Evolutionary conservation across 495 filamentous ascomycete species (phyloP).

Genomic region (Penicillium steckii): DNA sequence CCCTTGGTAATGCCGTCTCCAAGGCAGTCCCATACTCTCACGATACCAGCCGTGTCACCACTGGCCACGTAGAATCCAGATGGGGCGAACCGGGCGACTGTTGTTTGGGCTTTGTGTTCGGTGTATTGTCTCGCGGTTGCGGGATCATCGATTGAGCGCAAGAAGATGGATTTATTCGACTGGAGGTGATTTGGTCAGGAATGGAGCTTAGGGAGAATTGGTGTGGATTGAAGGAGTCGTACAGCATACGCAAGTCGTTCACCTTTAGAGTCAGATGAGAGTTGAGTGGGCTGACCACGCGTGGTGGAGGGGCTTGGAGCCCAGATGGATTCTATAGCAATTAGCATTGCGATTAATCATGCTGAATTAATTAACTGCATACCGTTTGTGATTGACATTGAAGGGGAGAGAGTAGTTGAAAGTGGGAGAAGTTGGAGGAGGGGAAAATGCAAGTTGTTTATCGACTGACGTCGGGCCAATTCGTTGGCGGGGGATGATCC

Average conservation of each 20-base stretch:
- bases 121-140: conserved; percentile 82
- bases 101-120: conserved; percentile 80
- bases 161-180: conserved; percentile 95
- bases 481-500: conserved; percentile 18
- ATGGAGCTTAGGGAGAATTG: neutral
- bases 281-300: conserved; percentile 84
- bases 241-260: conserved; percentile 93
- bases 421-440: conserved; percentile 2
- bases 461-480: conserved; percentile 24
- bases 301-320: conserved; percentile 77
- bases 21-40: conserved; percentile 82
- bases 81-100: conserved; percentile 91
- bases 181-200: conserved; percentile 34
- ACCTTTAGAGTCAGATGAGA: conserved; percentile 87
- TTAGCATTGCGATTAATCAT: neutral
- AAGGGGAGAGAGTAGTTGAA: neutral
- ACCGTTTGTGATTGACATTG: conserved; percentile 51
- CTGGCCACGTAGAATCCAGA: conserved; percentile 96
- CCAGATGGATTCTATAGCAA: conserved; percentile 61
- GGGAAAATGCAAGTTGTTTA: conserved; percentile 22
- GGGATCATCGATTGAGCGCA: conserved; percentile 89
- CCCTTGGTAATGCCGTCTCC: conserved; percentile 62
- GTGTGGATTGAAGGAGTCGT: conserved; percentile 29
- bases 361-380: neutral
- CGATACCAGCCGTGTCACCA: conserved; percentile 79